A percentile compares a stretch with the other conserved stretches of the same genome.
phyloP scores from a whole-genome alignment of 306 rosid genomes.

The Neltuma alba region DNA sequence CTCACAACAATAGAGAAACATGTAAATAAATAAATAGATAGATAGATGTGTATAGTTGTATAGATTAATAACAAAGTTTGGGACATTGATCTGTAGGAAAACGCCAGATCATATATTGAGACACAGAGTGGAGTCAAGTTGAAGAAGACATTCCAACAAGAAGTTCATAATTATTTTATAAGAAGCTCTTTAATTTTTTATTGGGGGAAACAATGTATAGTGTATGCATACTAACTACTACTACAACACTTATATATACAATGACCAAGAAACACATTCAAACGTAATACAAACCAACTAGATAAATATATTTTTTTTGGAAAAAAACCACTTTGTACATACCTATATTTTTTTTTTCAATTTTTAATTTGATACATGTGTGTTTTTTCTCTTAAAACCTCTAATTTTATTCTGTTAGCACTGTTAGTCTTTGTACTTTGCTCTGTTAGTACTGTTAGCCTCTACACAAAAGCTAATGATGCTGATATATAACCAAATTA shows the following conservation, averaged over 20 bases:
- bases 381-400: too few relatives aligned
- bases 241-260: not conserved
- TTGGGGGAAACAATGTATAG: not conserved
- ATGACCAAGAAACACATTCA: not conserved
- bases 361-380: too few relatives aligned
- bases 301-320: too few relatives aligned
- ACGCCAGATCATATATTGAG: conserved; percentile 35
- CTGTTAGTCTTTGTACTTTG: too few relatives aligned
- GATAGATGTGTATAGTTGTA: not conserved
- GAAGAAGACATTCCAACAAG: conserved; percentile 48
- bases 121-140: conserved; percentile 43
- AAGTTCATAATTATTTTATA: not conserved
- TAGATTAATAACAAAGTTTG: not conserved
- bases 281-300: not conserved
- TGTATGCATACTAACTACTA: not conserved
- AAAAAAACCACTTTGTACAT: too few relatives aligned
- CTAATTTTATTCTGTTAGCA: too few relatives aligned
- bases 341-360: too few relatives aligned
- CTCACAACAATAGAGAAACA: not conserved
- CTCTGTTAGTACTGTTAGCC: too few relatives aligned
- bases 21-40: too few relatives aligned
- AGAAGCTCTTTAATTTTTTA: not conserved
- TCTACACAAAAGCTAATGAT: too few relatives aligned
- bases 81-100: conserved; percentile 25
- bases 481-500: too few relatives aligned